These are phyloP conservation scores for Pulveroboletus sp. DNA, from an alignment of 768 basidiomycete species.

Conservation along the genomic window DNA sequence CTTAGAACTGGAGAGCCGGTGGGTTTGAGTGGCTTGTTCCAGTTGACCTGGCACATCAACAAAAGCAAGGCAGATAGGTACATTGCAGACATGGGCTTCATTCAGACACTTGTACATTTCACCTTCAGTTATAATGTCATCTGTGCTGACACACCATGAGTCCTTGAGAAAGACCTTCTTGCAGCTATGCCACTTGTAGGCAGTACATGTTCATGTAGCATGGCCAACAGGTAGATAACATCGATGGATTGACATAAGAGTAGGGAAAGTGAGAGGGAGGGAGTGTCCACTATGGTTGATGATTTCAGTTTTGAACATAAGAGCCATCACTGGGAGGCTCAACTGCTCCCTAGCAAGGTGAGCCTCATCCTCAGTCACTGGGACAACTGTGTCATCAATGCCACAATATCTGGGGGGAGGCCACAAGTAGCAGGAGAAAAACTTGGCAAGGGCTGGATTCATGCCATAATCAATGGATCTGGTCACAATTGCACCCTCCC, in stretches of 20 bases:
- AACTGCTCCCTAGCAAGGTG: too few relatives aligned
- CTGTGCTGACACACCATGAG: not conserved
- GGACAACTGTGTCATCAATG: too few relatives aligned
- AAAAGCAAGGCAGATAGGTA: not conserved
- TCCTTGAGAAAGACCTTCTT: not conserved
- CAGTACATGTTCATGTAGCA: not conserved
- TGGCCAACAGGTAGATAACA: not conserved
- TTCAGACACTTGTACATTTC: not conserved
- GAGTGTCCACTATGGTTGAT: too few relatives aligned
- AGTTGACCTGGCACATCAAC: not conserved
- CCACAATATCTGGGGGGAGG: not conserved
- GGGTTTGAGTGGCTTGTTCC: not conserved
- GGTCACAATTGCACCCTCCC: too few relatives aligned
- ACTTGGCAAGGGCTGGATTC: not conserved
- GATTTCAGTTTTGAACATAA: too few relatives aligned
- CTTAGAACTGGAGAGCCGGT: not conserved
- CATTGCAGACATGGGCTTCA: not conserved
- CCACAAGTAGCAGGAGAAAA: not conserved
- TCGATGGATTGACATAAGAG: too few relatives aligned
- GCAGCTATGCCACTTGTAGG: not conserved
- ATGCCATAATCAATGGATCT: not conserved
- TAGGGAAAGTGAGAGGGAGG: too few relatives aligned
- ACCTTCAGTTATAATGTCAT: not conserved
- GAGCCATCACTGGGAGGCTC: too few relatives aligned
- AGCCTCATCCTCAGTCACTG: too few relatives aligned